Evolutionary conservation across 2,329 filamentous ascomycete genomes (phyloP).

Genomic region (Tolypocladium guangdongense): DNA sequence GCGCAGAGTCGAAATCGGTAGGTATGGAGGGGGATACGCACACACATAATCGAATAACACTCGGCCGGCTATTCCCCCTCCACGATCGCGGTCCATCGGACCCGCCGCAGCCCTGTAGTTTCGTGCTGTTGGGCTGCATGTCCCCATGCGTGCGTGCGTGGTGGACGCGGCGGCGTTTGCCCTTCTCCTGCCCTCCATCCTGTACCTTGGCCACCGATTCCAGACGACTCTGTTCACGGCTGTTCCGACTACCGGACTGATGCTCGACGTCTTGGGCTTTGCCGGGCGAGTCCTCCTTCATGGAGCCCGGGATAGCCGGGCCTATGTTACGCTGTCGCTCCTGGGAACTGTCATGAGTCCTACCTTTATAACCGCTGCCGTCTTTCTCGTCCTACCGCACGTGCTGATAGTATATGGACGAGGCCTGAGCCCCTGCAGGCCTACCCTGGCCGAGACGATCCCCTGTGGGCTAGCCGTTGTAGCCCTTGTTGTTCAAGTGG

Average conservation of each 20-base stretch:
- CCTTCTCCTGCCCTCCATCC: slow-evolving; percentile 24
- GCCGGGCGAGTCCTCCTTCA: slow-evolving; percentile 32
- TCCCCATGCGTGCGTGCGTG: not conserved
- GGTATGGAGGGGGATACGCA: not conserved
- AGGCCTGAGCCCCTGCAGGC: slow-evolving; percentile 24
- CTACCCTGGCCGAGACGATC: slow-evolving; percentile 21
- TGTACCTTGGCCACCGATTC: slow-evolving; percentile 27
- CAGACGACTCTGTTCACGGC: slow-evolving; percentile 29
- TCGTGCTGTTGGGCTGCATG: not conserved
- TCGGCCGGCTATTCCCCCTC: not conserved
- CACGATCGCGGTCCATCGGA: not conserved
- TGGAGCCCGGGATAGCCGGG: slow-evolving; percentile 17
- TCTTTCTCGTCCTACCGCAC: slow-evolving; percentile 34
- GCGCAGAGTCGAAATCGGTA: not conserved
- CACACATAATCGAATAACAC: not conserved
- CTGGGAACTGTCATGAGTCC: slow-evolving; percentile 37
- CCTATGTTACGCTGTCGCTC: slow-evolving; percentile 32
- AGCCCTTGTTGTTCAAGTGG: slow-evolving; percentile 24
- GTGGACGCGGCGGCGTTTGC: slow-evolving; percentile 23
- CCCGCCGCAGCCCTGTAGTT: not conserved
- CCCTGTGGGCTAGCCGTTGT: slow-evolving; percentile 24
- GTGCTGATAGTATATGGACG: slow-evolving; percentile 36
- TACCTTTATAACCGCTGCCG: slow-evolving; percentile 30
- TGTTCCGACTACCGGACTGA: slow-evolving; percentile 27
- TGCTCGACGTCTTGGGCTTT: slow-evolving; percentile 35